phyloP scores from a whole-genome alignment of 2,329 filamentous ascomycete genomes.

The Dryadomyces quercus-mongolicae region DNA sequence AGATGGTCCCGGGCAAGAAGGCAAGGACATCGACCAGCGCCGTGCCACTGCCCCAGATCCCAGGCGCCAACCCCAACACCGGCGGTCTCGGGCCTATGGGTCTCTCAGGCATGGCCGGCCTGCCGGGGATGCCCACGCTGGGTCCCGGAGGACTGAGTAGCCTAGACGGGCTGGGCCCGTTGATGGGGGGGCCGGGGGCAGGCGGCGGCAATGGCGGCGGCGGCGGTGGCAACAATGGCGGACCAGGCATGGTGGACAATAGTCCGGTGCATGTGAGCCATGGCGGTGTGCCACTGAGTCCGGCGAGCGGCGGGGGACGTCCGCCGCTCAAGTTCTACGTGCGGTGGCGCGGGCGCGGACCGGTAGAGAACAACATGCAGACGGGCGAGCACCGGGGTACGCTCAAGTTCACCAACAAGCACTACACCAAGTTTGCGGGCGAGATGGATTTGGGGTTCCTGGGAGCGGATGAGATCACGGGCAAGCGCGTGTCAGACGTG shows the following conservation, averaged over 20 bases:
- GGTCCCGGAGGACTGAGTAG: constrained; percentile 4
- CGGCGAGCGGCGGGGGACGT: not conserved
- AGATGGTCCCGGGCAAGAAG: constrained; percentile 2
- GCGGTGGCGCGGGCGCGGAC: constrained; percentile 16
- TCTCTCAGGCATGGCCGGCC: constrained; percentile 5
- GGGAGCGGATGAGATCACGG: constrained; percentile 13
- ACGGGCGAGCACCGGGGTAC: constrained; percentile 13
- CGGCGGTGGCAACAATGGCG: not conserved
- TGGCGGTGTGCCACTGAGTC: not conserved
- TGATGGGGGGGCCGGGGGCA: constrained; percentile 4
- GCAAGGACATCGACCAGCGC: not conserved
- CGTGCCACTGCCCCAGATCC: not conserved
- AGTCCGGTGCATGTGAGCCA: not conserved
- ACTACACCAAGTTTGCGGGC: constrained; percentile 16
- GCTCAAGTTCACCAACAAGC: constrained; percentile 16
- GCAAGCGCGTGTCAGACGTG: constrained; percentile 13
- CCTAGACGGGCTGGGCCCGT: constrained; percentile 8
- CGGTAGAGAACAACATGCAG: constrained; percentile 14
- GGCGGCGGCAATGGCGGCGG: not conserved
- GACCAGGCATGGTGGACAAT: too few species aligned
- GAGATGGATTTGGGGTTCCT: constrained; percentile 15
- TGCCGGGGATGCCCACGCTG: constrained; percentile 6
- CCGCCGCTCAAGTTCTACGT: constrained; percentile 14
- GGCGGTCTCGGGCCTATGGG: not conserved
- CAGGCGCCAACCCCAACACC: not conserved